Base-by-base conservation (phyloP, 176 grass and related monocot genomes). In the Calamus simplicifolius region DNA sequence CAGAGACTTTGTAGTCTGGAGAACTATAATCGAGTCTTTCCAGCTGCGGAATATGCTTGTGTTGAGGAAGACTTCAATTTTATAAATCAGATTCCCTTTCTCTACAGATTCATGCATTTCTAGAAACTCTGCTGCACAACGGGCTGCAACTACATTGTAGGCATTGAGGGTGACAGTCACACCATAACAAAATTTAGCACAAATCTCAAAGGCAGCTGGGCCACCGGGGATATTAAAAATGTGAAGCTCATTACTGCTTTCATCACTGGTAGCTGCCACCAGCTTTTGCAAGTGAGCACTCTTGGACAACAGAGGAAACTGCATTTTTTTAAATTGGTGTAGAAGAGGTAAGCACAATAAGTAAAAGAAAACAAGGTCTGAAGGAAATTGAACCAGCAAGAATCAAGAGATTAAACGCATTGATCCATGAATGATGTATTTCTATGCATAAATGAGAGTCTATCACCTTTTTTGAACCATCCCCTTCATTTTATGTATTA, bases 21-120 rank as follows among this genome's bases (percentile, higher is more conserved):
- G 93, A 52, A 80, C 79, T 55, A 98, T 98, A 29, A 98, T 92
- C 4, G 84, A 89, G 30, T 98, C 93, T 76, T 98, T 98, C 93
- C 93, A 98, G 60, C 84, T 85, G 16, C 75, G 73, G 10, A 92
- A 88, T 75, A 98, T 84, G 63, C 93, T 83, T 48, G 80, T 85
- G 48, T 69, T 78, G 50, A 98, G 81, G 77, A 98, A 98, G 62
- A 92, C 69, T 31, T 83, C 93, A 50, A 98, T 83, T 75, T 98
- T 98, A 49, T 92, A 98, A 28, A 98, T 77, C n/a, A 98, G 84
- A 73, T 98, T 98, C 15, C 93, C 81, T 76, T 92, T 98, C 27
- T 98, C 84, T 10, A 98, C 71, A 49, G 81, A 75, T 71, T 98
- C 93, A 64, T 85, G 74, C 93, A 98, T 98, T 77, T 92, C 87